Conservation (phyloP, 2,329 filamentous ascomycete species). For the Talaromyces piceae region DNA sequence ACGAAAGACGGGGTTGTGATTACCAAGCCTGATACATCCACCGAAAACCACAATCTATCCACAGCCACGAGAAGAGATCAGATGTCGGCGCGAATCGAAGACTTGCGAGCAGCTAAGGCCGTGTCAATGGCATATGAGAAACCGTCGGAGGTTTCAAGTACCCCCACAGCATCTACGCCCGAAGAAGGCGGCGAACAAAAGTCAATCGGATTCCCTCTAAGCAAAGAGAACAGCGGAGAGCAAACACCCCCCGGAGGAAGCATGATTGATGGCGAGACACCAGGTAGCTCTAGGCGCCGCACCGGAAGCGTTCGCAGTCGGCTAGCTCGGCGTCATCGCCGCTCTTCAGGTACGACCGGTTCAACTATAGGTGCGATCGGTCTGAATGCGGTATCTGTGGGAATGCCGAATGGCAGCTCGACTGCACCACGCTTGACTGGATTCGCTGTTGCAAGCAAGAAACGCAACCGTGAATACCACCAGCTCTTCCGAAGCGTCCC, state of each 20-base stretch:
- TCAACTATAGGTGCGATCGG: conserved; percentile 65
- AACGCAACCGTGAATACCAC: conserved; percentile 93
- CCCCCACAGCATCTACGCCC: conserved; percentile 29
- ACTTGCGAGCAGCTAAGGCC: conserved; percentile 51
- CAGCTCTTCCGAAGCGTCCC: conserved; percentile 90
- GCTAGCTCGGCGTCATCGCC: conserved; percentile 64
- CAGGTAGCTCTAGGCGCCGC: conserved; percentile 45
- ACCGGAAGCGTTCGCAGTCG: conserved; percentile 62
- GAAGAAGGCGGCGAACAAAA: conserved; percentile 28
- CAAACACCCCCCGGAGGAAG: conserved; percentile 60
- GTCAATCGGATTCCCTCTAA: conserved; percentile 14
- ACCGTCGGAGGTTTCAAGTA: conserved; percentile 31
- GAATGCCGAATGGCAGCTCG: conserved; percentile 51
- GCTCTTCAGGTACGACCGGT: conserved; percentile 67
- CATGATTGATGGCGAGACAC: conserved; percentile 55
- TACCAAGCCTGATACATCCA: conserved; percentile 25
- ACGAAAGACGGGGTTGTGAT: conserved; percentile 33
- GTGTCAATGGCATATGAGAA: conserved; percentile 54
- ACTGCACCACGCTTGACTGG: conserved; percentile 75
- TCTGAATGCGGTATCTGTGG: conserved; percentile 62
- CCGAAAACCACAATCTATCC: conserved; percentile 29
- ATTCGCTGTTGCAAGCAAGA: conserved; percentile 93
- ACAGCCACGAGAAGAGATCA: conserved; percentile 40
- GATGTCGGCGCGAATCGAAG: conserved; percentile 50
- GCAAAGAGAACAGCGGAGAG: conserved; percentile 43